Evolutionary conservation across 768 basidiomycete genomes (phyloP), one percentile per base, ranked within the genome.

Genomic region (Lentinula detonsa): DNA sequence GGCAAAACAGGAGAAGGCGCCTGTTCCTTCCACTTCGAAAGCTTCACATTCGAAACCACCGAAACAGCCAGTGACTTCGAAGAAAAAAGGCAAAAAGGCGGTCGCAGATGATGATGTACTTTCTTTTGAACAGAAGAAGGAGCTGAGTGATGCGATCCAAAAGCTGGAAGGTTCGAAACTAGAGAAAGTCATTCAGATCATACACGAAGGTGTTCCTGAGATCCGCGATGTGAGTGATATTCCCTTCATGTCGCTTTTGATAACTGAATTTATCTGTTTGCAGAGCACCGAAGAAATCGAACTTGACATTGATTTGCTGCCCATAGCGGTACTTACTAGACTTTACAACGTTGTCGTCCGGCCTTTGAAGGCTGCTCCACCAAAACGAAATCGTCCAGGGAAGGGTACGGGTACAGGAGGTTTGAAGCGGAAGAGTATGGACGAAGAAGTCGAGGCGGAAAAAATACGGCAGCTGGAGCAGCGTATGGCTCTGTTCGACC

Each of bases 231-330:
- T 97, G 72, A 76, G 94, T 74, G 18, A 21, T 37, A 33, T 48
- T 39, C 40, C 59, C 35, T 63, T 18, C 46, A 62, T 34, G n/a
- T 34, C 37, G 7, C 67, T 62, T 23, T 65, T 37, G 62, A 60
- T 62, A 62, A 33, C 57, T 65, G n/a, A 45, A 59, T 51, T 23
- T 58, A 31, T 40, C 28, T 46, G 53, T 33, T 51, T 62, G 63
- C 77, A 94, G 92, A 94, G 92, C 73, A 91, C 90, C 50, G 94
- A 98, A 74, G 97, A 99, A 77, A 98, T 99, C 69, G 97, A 99
- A 73, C 85, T 99, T 46, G 97, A 99, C 74, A 98, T 99, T 69
- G 97, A 98, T 70, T 78, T 86, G 43, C 79, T 99, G 35, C 95
- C 97, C 53, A 80, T 91, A 6, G 73, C 83, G 34, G 95, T 97